Base-by-base conservation (phyloP, 331 rosid species). In the Malus hybrid region DNA sequence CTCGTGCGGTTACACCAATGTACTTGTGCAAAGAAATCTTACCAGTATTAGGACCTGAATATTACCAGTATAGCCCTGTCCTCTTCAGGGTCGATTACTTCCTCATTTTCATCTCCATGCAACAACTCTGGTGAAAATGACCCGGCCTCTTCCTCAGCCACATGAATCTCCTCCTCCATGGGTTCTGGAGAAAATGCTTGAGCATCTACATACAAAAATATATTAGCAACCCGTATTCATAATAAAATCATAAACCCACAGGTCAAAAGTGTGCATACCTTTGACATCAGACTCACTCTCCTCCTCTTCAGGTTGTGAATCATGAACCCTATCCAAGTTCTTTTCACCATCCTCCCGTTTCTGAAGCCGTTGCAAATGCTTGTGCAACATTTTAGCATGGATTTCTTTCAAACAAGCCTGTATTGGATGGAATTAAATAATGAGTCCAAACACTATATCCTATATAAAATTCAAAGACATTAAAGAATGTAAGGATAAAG, bases 331-430 rank as follows among this genome's bases (percentile, higher is more conserved):
- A 73, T 87, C 96, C 79, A 73, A 59, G 28, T 76, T 76, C 74
- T 87, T 89, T 75, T 87, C 97, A 59, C 32, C 90, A 76, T 87
- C 88, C 42, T 79, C 74, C 70, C 90, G 92, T 71, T 82, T 87
- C 86, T 88, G 96, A 69, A 90, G 97, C 71, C 76, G 85, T 72
- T 81, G 83, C 86, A 94, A 78, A 84, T 92, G 91, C 89, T 89
- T 87, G 55, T 86, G 96, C 75, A 94, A 82, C 91, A 90, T 86
- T 82, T 89, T 92, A 71, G 92, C 83, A 81, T 90, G 99, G 72
- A 94, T 92, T 81, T 94, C 99, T 84, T 86, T 92, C 82, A 92
- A 85, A 80, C 91, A 90, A 82, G 97, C 97, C 99, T 94, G 87
- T 66, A 79, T 77, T 64, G 52, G 78, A 33, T 77, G 73, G 78